Base-by-base conservation (phyloP, 345 rosid genomes). In the Viola odorata region DNA sequence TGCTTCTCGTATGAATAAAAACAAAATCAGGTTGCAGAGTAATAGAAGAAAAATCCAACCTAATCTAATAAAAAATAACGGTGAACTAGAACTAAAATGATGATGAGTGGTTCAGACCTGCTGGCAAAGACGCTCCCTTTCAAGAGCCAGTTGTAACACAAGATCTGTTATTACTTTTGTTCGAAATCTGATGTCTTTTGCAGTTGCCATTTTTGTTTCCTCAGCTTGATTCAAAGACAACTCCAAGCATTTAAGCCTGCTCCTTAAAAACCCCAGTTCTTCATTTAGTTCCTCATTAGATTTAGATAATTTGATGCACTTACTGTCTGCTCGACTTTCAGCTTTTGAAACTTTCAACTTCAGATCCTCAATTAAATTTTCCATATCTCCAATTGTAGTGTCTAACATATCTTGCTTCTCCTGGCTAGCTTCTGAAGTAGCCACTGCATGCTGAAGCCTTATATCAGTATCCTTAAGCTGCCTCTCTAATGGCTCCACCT, bases 111-210 rank as follows among this genome's bases (percentile, higher is more conserved):
- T 50, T 53, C 41, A 66, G 58, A 88, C 99, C 99, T 90, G 91
- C 74, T 80, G 84, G 68, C 79, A 83, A 63, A 94, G 91, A 36
- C 88, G 91, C 67, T 90, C 97, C 76, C 97, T 84, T 81, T 90
- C 97, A 16, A 79, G 45, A 53, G 89, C 84, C 45, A 94, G 69
- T 67, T 78, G 91, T 85, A 86, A 73, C 61, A 94, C 79, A 66
- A 89, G 67, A 72, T 88, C 86, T n/a, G 81, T 80, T 70, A 94
- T 84, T 73, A 82, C 76, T 82, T 83, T 83, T 69, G 90, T 74
- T 64, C 73, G 91, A 50, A 78, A 41, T 50, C 70, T 68, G 54
- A 94, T 85, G 77, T 82, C 95, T 77, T 82, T 86, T 37, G 91
- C 84, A 17, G 85, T 78, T 16, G 69, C 77, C 64, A 76, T 61